phyloP scores from a whole-genome alignment of 1,139 yeast genomes.

The Petasospora fabianii region DNA sequence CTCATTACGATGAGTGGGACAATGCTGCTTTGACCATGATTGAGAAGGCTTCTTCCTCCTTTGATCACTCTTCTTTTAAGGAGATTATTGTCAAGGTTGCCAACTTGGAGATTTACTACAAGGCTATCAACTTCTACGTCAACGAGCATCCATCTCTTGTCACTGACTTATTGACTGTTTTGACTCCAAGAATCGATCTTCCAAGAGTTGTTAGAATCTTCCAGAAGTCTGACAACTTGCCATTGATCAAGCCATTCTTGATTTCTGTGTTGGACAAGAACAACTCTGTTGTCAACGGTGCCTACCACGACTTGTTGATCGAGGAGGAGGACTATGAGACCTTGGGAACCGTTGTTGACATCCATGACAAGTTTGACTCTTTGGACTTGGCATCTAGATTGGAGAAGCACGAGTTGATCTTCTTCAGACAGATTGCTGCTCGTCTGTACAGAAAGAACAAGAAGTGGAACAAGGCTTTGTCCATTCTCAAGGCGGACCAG shows the following conservation, averaged over 20 bases:
- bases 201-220: conserved; percentile 95
- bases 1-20: conserved; percentile 99
- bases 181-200: conserved; percentile 90
- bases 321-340: conserved; percentile 97
- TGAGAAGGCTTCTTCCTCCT: conserved; percentile 89
- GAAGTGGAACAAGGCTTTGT: conserved; percentile 87
- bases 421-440: conserved; percentile 96
- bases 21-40: conserved; percentile 98
- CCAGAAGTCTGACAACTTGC: conserved; percentile 92
- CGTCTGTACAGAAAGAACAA: conserved; percentile 89
- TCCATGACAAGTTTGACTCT: conserved; percentile 88
- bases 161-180: conserved; percentile 78
- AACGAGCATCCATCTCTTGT: conserved; percentile 88
- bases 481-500: conserved; percentile 86
- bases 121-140: conserved; percentile 92
- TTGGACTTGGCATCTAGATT: conserved; percentile 88
- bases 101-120: conserved; percentile 93
- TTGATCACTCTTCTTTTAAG: conserved; percentile 91
- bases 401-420: conserved; percentile 85
- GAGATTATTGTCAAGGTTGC: conserved; percentile 94
- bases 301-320: conserved; percentile 90
- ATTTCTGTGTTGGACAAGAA: conserved; percentile 89
- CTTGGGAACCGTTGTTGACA: conserved; percentile 79
- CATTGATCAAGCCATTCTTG: conserved; percentile 91
- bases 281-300: conserved; percentile 86